Percentiles rank a stretch among this genome's conserved stretches.
These are phyloP conservation scores for Cladophialophora chaetospira DNA, from an alignment of 2,329 filamentous ascomycete genomes.

Conservation along the genomic window DNA sequence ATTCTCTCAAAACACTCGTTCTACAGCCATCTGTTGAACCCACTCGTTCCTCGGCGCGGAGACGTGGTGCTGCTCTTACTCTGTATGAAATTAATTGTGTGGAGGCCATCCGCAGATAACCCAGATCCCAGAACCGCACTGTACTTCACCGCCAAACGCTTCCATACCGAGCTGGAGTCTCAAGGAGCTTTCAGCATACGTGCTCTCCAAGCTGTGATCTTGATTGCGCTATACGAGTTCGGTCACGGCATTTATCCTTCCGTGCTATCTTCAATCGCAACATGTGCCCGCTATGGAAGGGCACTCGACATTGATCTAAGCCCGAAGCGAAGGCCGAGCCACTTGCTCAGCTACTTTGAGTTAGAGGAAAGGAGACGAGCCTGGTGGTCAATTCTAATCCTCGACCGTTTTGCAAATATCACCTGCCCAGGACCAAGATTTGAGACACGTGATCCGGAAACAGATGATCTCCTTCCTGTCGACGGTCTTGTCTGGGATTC, in stretches of 20 bases:
- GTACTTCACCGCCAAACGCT: constrained; percentile 26
- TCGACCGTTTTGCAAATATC: constrained; percentile 33
- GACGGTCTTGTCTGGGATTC: constrained; percentile 1
- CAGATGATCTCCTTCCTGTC: background rate
- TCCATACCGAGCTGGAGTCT: constrained; percentile 27
- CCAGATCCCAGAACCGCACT: constrained; percentile 14
- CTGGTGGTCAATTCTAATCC: constrained; percentile 36
- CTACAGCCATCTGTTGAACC: constrained; percentile 23
- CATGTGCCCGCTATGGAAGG: constrained; percentile 23
- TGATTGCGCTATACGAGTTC: constrained; percentile 38
- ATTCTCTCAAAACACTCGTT: constrained; percentile 32
- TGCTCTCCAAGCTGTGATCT: constrained; percentile 35
- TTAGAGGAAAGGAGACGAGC: constrained; percentile 33
- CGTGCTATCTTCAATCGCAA: constrained; percentile 34
- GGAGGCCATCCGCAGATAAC: constrained; percentile 1
- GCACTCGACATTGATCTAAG: constrained; percentile 20
- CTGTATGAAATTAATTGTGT: constrained; percentile 11
- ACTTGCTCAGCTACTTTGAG: constrained; percentile 21
- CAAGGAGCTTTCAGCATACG: constrained; percentile 32
- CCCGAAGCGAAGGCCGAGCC: background rate
- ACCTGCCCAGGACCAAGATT: background rate
- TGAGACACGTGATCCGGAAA: constrained; percentile 1
- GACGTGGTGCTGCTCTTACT: constrained; percentile 11
- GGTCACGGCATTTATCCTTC: constrained; percentile 39
- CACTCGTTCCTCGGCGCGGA: constrained; percentile 15